phyloP scores from a whole-genome alignment of 768 basidiomycete genomes.

The Termitomyces titanicus region DNA sequence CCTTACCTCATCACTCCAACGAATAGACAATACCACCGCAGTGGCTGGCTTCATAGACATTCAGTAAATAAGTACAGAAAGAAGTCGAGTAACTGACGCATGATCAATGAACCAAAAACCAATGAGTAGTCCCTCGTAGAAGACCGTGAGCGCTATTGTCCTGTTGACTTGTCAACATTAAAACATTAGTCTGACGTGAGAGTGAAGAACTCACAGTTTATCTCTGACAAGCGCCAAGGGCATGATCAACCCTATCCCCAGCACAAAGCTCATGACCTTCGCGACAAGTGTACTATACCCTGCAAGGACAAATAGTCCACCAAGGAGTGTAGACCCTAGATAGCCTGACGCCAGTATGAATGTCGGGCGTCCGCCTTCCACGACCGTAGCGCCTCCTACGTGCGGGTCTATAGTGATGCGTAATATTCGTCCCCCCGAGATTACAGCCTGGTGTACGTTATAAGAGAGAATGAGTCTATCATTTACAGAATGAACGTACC shows the following conservation, averaged over 20 bases:
- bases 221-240: constrained; percentile 86
- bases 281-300: constrained; percentile 89
- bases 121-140: constrained; percentile 83
- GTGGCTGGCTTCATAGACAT: constrained; percentile 50
- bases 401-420: constrained; percentile 85
- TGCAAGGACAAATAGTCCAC: constrained; percentile 77
- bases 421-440: constrained; percentile 75
- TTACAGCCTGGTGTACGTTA: constrained; percentile 50
- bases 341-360: constrained; percentile 79
- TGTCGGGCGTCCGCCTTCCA: constrained; percentile 71
- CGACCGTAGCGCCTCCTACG: constrained; percentile 70
- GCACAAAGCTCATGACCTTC: constrained; percentile 89
- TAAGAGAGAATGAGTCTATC: not conserved
- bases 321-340: constrained; percentile 76
- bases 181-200: not conserved
- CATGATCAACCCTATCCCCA: constrained; percentile 82
- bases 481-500: constrained; percentile 40
- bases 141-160: constrained; percentile 77
- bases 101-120: constrained; percentile 97
- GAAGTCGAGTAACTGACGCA: constrained; percentile 48
- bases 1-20: constrained; percentile 83
- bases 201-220: constrained; percentile 68
- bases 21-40: constrained; percentile 83
- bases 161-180: constrained; percentile 34
- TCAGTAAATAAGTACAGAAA: not conserved